Evolutionary conservation across 164 flowering plant genomes (phyloP), one percentile per base, ranked within the genome.

Genomic region (Vitis rotundifolia): DNA sequence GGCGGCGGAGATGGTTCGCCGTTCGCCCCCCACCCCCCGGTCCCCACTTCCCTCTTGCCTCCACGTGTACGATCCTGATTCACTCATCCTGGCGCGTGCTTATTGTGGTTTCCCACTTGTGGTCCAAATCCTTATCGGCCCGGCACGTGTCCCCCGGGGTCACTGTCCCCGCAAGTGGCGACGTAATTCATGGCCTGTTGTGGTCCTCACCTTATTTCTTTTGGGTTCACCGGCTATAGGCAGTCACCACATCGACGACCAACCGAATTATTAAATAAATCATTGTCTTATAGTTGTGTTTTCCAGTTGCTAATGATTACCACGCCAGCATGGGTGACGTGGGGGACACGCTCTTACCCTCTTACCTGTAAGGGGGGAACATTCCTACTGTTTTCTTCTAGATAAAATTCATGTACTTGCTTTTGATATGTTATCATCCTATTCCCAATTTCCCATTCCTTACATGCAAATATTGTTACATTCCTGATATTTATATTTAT

Each of bases 101-200:
- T 48, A 26, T 0, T 3, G 0, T 11, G 9, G 77, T 77, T 69
- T 73, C 70, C 77, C 71, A 16, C 61, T 2, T n/a, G 87, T 79
- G 87, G 87, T 81, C 87, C 87, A 72, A 7, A 58, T 37, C 18
- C 1, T 31, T 14, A 1, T 1, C 2, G 3, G 3, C 1, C 29
- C 59, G 80, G 75, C 87, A 70, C 81, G 83, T 81, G 84, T 81
- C 75, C 44, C 26, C 1, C 0, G 9, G 9, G 51, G 77, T 78
- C 77, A 26, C 71, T 64, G 63, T 77, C 77, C 44, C 82, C 82
- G 77, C 78, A 75, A 79, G 80, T 65, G 77, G 66, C 79, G 81
- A 83, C 86, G 78, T 74, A 29, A 76, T 66, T 75, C 54, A 68
- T 63, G 73, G 77, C 71, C 71, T 63, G 52, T 63, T 13, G 12